phyloP scores from a whole-genome alignment of 2,329 filamentous ascomycete species.

The Aspergillus carbonarius region DNA sequence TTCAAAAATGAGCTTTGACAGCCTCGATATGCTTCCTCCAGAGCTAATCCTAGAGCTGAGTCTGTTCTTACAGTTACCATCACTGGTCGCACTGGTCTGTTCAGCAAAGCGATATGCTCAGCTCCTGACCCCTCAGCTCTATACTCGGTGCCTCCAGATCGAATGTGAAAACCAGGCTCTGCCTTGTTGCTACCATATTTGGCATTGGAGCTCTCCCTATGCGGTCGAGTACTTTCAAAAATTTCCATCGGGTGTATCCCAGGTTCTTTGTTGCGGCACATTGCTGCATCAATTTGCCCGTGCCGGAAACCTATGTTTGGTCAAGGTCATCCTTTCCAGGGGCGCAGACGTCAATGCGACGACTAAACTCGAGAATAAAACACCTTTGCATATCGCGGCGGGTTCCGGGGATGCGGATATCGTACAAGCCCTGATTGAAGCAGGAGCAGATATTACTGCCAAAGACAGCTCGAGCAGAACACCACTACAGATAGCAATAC shows the following conservation, averaged over 20 bases:
- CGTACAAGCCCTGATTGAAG: neutral
- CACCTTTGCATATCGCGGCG: neutral
- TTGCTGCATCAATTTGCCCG: neutral
- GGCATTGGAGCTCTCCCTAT: neutral
- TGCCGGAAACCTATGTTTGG: neutral
- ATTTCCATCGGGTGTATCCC: neutral
- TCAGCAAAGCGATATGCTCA: neutral
- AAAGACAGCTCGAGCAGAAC: neutral
- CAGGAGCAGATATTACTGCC: constrained; percentile 2
- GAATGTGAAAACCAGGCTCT: too few relatives aligned
- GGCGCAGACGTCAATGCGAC: neutral
- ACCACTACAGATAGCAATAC: neutral
- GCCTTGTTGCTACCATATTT: neutral
- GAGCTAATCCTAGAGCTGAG: neutral
- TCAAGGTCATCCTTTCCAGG: neutral
- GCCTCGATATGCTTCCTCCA: neutral
- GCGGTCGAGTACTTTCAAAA: neutral
- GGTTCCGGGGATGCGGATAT: neutral
- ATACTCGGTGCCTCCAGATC: neutral
- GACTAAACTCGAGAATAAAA: neutral
- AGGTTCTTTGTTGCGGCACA: neutral
- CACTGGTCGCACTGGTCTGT: neutral
- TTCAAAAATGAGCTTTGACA: neutral
- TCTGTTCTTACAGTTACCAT: neutral
- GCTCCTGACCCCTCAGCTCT: neutral